Percentiles rank a stretch among this genome's conserved stretches.
Conservation (phyloP, 345 rosid species). For the Crucihimalaya himalaica region DNA sequence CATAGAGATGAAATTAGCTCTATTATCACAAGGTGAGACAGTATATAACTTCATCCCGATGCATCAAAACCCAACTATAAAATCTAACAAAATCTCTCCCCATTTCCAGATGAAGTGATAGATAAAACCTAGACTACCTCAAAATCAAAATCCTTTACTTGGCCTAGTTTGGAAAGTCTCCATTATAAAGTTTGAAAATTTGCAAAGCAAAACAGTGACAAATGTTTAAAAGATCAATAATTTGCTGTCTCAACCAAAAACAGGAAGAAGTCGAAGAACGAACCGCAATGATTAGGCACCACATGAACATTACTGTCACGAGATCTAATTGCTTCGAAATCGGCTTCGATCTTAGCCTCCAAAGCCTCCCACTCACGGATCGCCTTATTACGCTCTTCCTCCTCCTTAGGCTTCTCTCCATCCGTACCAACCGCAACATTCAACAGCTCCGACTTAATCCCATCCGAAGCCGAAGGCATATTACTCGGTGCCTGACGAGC, state of each 20-base stretch:
- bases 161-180: conserved; percentile 13
- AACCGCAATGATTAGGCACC: conserved; percentile 94
- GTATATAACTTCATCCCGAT: not conserved
- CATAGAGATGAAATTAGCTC: not conserved
- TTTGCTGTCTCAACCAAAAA: not conserved
- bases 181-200: not conserved
- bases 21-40: not conserved
- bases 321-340: conserved; percentile 79
- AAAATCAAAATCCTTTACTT: conserved; percentile 13
- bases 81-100: not conserved
- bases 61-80: conserved; percentile 14
- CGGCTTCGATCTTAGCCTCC: conserved; percentile 78
- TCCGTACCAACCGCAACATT: conserved; percentile 30
- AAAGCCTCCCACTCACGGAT: conserved; percentile 73
- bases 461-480: conserved; percentile 34
- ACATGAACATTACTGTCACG: conserved; percentile 70
- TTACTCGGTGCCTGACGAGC: conserved; percentile 78
- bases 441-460: conserved; percentile 35
- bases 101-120: not conserved
- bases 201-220: conserved; percentile 18
- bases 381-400: conserved; percentile 51
- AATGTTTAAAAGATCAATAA: not conserved
- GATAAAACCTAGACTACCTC: conserved; percentile 8
- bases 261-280: conserved; percentile 35
- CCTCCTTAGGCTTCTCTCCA: conserved; percentile 42